Base-by-base conservation (phyloP, 1,139 yeast species). In the Kurtzmaniella quercitrusa region DNA sequence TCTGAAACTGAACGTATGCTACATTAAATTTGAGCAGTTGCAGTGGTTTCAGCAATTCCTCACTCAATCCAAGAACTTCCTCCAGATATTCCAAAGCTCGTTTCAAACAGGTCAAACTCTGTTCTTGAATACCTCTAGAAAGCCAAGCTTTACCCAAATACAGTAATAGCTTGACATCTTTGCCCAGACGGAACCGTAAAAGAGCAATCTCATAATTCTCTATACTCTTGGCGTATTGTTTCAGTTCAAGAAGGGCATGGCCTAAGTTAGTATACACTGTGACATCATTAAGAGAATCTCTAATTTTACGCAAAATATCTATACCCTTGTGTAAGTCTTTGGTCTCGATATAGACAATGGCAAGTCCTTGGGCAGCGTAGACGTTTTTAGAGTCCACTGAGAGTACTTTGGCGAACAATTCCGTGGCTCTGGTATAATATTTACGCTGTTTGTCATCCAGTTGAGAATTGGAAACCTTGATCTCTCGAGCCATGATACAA, bases 301-400 rank as follows among this genome's bases (percentile, higher is more conserved):
- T 80, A 43, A 91, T 82, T 55, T 91, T 90, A 63, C 95, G 79
- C 58, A 94, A 82, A 43, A 90, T 83, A 52, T 89, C 95, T 56
- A 90, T 73, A 1, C 98, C 96, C 50, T 83, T 75, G 37, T 79
- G 82, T 18, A 81, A 67, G 48, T 88, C 84, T 56, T 86, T 87
- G 57, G 85, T 85, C 55, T 91, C 98, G 18, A 95, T 95, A 62
- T 89, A 86, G 10, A 91, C 81, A 44, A 93, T 90, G 1, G 98
- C 98, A 50, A 94, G 75, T 43, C 99, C 99, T 63, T 93, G 98
- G 1, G 98, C 98, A 2, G 98, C 99, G 66, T 85, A 93, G 1
- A 93, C 95, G 60, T 93, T 89, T 52, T 78, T 74, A 5, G 93
- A 79, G 65, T 93, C 98, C 33, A 90, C 70, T 41, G 86, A 83